Base-by-base conservation (phyloP, 352 stramenopile species). In the Phytophthora constricta region DNA sequence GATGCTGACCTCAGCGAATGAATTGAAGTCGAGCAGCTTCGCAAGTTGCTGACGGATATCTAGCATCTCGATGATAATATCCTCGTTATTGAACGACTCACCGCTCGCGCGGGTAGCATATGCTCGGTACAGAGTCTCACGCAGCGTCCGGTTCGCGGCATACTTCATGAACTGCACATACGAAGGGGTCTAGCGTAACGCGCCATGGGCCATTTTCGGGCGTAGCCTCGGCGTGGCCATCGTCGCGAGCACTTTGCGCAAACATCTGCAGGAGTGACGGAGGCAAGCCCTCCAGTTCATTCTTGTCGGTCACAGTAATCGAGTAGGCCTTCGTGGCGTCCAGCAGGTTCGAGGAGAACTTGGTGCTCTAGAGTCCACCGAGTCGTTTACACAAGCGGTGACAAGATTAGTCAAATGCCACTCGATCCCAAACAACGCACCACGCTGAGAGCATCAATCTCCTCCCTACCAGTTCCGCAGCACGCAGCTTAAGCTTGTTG, bases 151-250 rank as follows among this genome's bases (percentile, higher is more conserved):
- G 70, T 98, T 97, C 14, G 90, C 79, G 5, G 97, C 74, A 70
- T 99, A 97, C 62, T 98, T 95, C 94, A 99, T 98, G 39, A 96
- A 95, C 50, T 97, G 89, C 51, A 98, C 77, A 70, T 99, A 99
- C 33, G 86, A 97, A 5, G 97, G 96, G 92, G 67, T 99, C 97
- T 0, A 99, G 74, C 26, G 96, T 98, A 48, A 99, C 84, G 31
- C 95, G 80, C 96, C 96, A 99, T 8, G 97, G 97, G 14, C 97
- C 97, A 19, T 65, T 71, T 27, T 91, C 77, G 2, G 91, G 41
- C 33, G 89, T 97, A 28, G 90, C 90, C 0, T 77, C 68, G 13
- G 77, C 64, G 42, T 90, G 74, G 8, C 86, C 85, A 8, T 90
- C 80, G 23, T 86, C 75, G 10, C 77, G 81, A 43, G 93, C 85